Percentiles rank a stretch among this genome's conserved stretches.
phyloP scores from a whole-genome alignment of 2,329 filamentous ascomycete species.

The Aspergillus flavus region DNA sequence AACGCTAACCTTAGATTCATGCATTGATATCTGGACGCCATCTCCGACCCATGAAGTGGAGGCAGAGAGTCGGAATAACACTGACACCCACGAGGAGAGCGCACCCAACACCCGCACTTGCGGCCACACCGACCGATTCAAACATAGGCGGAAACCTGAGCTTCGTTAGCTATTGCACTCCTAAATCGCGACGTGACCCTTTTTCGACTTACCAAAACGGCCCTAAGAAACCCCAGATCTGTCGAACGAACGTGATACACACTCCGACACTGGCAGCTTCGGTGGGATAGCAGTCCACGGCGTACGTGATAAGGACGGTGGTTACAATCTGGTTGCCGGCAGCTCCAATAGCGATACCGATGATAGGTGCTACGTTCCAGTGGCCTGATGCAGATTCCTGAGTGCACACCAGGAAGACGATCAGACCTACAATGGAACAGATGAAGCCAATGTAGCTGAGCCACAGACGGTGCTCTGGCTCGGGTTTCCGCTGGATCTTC shows the following conservation, averaged over 20 bases:
- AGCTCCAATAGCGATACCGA: conserved; percentile 57
- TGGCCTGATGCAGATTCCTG: conserved; percentile 47
- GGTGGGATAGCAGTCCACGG: conserved; percentile 60
- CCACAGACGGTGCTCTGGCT: conserved; percentile 61
- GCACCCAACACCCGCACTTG: conserved; percentile 33
- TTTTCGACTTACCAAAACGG: conserved; percentile 39
- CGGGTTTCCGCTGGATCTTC: conserved; percentile 40
- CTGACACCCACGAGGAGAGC: conserved; percentile 35
- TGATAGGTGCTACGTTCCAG: conserved; percentile 61
- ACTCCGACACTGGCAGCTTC: conserved; percentile 63
- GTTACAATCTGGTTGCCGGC: conserved; percentile 66
- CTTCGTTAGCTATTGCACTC: conserved; percentile 17
- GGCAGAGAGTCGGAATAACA: conserved; percentile 33
- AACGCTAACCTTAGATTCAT: neutral
- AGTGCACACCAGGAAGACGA: conserved; percentile 61
- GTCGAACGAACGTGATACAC: conserved; percentile 61
- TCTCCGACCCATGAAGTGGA: conserved; percentile 31
- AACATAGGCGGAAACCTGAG: conserved; percentile 40
- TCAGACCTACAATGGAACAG: conserved; percentile 56
- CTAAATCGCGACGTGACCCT: neutral
- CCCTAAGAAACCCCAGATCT: conserved; percentile 42
- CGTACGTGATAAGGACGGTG: conserved; percentile 63
- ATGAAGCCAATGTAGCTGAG: conserved; percentile 58
- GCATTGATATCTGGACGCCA: conserved; percentile 24
- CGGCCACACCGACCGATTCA: conserved; percentile 34